Evolutionary conservation across 2,329 filamentous ascomycete genomes (phyloP).

Genomic region (Neurospora sp.): DNA sequence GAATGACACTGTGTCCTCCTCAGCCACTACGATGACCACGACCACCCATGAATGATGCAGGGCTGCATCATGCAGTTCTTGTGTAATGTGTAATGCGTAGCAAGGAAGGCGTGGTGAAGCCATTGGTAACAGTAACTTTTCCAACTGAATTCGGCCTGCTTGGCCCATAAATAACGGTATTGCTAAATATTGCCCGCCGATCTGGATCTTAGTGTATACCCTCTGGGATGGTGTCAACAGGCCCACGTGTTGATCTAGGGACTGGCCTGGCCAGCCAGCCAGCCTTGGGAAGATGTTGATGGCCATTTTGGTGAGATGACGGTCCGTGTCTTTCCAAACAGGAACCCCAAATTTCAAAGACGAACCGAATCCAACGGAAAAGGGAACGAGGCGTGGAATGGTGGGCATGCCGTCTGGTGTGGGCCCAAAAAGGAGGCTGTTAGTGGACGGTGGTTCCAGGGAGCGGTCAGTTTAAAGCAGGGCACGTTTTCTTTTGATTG

Average conservation of each 20-base stretch:
- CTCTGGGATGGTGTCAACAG: not conserved
- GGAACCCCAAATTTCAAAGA: not conserved
- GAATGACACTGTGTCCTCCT: not conserved
- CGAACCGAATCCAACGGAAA: not conserved
- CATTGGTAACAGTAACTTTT: not conserved
- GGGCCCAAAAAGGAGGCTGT: not conserved
- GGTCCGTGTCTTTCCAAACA: not conserved
- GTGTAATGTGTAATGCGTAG: not conserved
- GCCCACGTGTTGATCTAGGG: not conserved
- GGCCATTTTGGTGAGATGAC: not conserved
- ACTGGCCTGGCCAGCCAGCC: not conserved
- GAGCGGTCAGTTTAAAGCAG: not conserved
- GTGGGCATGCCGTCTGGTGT: not conserved
- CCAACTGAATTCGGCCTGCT: not conserved
- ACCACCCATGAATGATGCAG: not conserved
- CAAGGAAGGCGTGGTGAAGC: not conserved
- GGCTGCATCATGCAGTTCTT: not conserved
- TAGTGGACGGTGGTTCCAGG: not conserved
- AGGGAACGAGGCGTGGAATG: not conserved
- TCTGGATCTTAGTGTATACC: not conserved
- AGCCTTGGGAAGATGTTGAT: not conserved
- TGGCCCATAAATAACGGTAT: not conserved
- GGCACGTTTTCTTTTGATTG: not conserved
- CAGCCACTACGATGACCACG: not conserved
- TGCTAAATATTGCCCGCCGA: not conserved